Base-by-base conservation (phyloP, 1,139 yeast species). In the Blastobotrys malaysiensis region DNA sequence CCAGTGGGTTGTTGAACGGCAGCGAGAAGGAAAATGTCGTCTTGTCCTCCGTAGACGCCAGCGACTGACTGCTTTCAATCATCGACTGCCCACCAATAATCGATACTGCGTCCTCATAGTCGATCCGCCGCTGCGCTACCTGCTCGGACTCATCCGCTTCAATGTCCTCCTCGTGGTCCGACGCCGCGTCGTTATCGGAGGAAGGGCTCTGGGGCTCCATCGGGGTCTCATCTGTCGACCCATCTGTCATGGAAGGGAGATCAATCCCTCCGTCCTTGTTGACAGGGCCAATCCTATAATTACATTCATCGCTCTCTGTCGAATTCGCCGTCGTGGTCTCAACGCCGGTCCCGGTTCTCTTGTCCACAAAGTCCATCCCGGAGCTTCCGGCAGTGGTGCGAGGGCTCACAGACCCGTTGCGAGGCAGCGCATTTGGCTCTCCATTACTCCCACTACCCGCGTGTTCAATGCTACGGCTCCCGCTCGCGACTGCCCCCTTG, bases 1-100 rank as follows among this genome's bases (percentile, higher is more conserved):
- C 69, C 46, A 67, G 53, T 11, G 70, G 69, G 53, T 63, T 66
- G 48, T 59, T 57, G 52, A 69, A 67, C 20, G 72, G 72, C 51
- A 69, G 55, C 1, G 69, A 61, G 49, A 68, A 69, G 9, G 64
- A 58, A 51, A 67, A 67, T 11, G 66, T 62, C 52, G 63, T 64
- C 20, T 52, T 54, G 39, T 61, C 56, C 20, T 53, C 50, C 19
- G 56, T 36, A 20, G 52, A 19, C 49, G 27, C 43, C 5, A 48
- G 21, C 9, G 52, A 46, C 21, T 44, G 50, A 21, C 51, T 51
- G 36, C 43, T 46, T 43, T 55, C 54, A 9, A 49, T 24, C 5
- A 54, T 45, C 9, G 59, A 48, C 16, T 56, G 54, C 7, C 70
- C 71, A 11, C 70, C 70, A 49, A 67, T 67, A 52, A 67, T 65